These are phyloP conservation scores for Salix dunnii DNA, from an alignment of 345 rosid genomes.

Conservation along the genomic window DNA sequence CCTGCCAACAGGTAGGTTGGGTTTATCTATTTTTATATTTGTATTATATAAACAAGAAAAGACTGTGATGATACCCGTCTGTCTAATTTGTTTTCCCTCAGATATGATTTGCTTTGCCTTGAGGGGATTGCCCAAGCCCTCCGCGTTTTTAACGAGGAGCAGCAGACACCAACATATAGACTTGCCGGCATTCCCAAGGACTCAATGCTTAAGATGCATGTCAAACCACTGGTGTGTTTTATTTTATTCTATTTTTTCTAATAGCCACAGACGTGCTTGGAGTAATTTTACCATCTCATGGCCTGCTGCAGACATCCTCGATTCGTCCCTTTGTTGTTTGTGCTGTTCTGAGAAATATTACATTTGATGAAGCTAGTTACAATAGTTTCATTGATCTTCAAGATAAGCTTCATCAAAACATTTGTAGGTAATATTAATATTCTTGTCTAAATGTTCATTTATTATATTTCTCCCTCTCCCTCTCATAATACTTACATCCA, in stretches of 20 bases:
- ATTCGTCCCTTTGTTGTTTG: conserved; percentile 72
- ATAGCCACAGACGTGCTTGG: too few relatives aligned
- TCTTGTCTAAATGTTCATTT: not conserved
- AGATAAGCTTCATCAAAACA: conserved; percentile 93
- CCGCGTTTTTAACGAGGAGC: conserved; percentile 63
- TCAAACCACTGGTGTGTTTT: conserved; percentile 58
- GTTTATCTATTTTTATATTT: not conserved
- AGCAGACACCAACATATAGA: conserved; percentile 49
- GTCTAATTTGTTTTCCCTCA: conserved; percentile 20
- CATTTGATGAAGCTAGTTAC: conserved; percentile 78
- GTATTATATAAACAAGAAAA: not conserved
- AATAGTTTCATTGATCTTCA: conserved; percentile 97
- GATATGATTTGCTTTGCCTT: conserved; percentile 92
- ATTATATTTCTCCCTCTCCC: not conserved
- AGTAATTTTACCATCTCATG: not conserved
- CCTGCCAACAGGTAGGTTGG: conserved; percentile 70
- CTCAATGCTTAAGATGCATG: conserved; percentile 62
- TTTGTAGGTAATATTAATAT: conserved; percentile 58
- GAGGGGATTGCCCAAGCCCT: conserved; percentile 98
- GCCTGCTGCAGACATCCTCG: conserved; percentile 50
- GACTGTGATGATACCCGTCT: not conserved
- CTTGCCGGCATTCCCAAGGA: conserved; percentile 44
- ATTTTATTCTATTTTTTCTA: not conserved
- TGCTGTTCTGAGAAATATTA: conserved; percentile 82
- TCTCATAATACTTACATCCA: not conserved